These are phyloP conservation scores for Paecilomyces fulvus DNA, from an alignment of 2,329 filamentous ascomycete species.

Conservation along the genomic window DNA sequence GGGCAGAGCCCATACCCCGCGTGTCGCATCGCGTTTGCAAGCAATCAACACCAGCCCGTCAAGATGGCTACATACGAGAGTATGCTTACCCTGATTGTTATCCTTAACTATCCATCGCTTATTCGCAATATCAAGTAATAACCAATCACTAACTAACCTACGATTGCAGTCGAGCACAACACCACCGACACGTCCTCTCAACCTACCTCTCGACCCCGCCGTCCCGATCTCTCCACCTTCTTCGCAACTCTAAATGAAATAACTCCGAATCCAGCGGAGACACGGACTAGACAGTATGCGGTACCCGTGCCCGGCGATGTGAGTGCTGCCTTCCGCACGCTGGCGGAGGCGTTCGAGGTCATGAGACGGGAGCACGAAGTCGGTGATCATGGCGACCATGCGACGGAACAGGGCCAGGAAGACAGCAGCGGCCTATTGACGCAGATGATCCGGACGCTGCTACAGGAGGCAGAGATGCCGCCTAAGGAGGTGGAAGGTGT, in stretches of 20 bases:
- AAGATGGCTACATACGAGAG: slow-evolving; percentile 37
- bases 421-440: slow-evolving; percentile 40
- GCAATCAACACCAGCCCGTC: not conserved
- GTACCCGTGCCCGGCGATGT: slow-evolving; percentile 54
- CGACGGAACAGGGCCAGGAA: slow-evolving; percentile 25
- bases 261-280: slow-evolving; percentile 40
- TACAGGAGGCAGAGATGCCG: slow-evolving; percentile 49
- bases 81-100: slow-evolving; percentile 7
- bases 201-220: slow-evolving; percentile 35
- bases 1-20: not conserved
- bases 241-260: slow-evolving; percentile 53
- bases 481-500: slow-evolving; percentile 54
- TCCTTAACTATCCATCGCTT: not conserved
- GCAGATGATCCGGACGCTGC: slow-evolving; percentile 48
- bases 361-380: slow-evolving; percentile 42
- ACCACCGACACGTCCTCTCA: slow-evolving; percentile 22
- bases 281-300: slow-evolving; percentile 48
- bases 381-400: slow-evolving; percentile 32
- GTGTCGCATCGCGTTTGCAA: not conserved
- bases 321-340: slow-evolving; percentile 49
- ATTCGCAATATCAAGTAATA: not conserved
- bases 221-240: slow-evolving; percentile 58
- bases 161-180: slow-evolving; percentile 34
- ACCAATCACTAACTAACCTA: slow-evolving; percentile 1
- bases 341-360: slow-evolving; percentile 53